Conservation (phyloP, 495 filamentous ascomycete species). For the Aeminium ludgeri region DNA sequence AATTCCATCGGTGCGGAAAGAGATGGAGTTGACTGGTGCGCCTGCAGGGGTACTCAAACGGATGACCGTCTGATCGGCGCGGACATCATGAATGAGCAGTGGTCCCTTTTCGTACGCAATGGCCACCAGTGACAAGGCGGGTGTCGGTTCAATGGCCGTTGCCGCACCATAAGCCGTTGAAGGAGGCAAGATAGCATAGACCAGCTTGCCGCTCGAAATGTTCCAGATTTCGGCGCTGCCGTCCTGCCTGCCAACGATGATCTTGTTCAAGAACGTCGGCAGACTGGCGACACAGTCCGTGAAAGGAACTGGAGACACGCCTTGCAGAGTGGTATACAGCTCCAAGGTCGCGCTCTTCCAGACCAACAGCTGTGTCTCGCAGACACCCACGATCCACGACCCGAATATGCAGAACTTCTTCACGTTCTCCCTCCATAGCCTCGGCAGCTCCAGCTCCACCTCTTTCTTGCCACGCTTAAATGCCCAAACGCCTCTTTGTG, state of each 20-base stretch:
- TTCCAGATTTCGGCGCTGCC: conserved; percentile 98
- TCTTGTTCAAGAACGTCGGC: conserved; percentile 90
- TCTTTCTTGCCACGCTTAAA: conserved; percentile 87
- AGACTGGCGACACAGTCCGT: conserved; percentile 61
- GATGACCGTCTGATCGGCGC: conserved; percentile 52
- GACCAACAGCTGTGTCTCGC: conserved; percentile 57
- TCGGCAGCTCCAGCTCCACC: conserved; percentile 50
- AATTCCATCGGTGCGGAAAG: conserved; percentile 79
- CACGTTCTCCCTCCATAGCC: conserved; percentile 46
- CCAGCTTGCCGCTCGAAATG: conserved; percentile 68
- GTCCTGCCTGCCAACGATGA: conserved; percentile 70
- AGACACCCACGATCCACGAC: conserved; percentile 76
- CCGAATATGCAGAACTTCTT: conserved; percentile 68
- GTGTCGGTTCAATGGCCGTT: conserved; percentile 64
- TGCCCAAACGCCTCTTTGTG: conserved; percentile 62
- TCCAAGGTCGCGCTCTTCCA: conserved; percentile 77
- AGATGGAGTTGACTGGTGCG: conserved; percentile 54
- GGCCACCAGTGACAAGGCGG: conserved; percentile 70
- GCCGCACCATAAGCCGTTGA: conserved; percentile 51
- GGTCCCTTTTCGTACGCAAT: conserved; percentile 69
- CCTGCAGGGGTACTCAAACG: conserved; percentile 39
- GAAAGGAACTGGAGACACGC: conserved; percentile 22
- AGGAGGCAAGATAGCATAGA: conserved; percentile 67
- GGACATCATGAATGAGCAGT: conserved; percentile 63
- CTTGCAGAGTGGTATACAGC: conserved; percentile 67